Evolutionary conservation across 2,329 filamentous ascomycete genomes (phyloP).

Genomic region (Domatiomyces globalis): DNA sequence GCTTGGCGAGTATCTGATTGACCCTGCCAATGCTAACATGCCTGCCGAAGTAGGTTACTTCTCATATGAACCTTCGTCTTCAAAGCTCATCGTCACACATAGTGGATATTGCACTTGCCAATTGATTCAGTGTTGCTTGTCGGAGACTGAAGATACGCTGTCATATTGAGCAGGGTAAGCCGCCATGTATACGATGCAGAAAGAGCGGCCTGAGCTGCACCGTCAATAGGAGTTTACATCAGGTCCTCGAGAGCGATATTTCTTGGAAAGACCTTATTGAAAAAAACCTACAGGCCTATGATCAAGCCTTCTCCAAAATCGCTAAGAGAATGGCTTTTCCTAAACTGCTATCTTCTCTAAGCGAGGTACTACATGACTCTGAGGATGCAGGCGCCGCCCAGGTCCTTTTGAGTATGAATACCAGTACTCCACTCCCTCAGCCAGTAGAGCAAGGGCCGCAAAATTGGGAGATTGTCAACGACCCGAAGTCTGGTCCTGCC

Average conservation of each 20-base stretch:
- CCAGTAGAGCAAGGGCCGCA: conserved; percentile 2
- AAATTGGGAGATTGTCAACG: conserved; percentile 26
- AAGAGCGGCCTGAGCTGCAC: conserved; percentile 36
- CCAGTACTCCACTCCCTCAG: conserved; percentile 3
- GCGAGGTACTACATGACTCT: neutral
- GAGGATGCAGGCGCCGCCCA: neutral
- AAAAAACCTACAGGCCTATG: conserved; percentile 25
- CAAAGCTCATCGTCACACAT: too few species aligned
- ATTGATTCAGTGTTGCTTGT: conserved; percentile 15
- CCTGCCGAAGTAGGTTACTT: too few species aligned
- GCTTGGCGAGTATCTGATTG: conserved; percentile 10
- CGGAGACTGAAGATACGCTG: conserved; percentile 39
- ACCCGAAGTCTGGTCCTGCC: conserved; percentile 25
- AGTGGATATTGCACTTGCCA: too few species aligned
- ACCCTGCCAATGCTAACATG: too few species aligned
- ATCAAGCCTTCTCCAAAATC: conserved; percentile 23
- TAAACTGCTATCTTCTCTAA: neutral
- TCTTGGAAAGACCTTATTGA: conserved; percentile 28
- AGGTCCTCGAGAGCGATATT: conserved; percentile 22
- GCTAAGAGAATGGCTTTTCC: conserved; percentile 4
- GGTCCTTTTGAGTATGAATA: neutral
- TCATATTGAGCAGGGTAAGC: conserved; percentile 34
- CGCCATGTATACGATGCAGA: conserved; percentile 35
- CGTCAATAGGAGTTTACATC: conserved; percentile 39
- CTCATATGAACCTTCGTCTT: too few species aligned